Evolutionary conservation across 306 rosid genomes (phyloP).

Genomic region (Vachellia collinsii): DNA sequence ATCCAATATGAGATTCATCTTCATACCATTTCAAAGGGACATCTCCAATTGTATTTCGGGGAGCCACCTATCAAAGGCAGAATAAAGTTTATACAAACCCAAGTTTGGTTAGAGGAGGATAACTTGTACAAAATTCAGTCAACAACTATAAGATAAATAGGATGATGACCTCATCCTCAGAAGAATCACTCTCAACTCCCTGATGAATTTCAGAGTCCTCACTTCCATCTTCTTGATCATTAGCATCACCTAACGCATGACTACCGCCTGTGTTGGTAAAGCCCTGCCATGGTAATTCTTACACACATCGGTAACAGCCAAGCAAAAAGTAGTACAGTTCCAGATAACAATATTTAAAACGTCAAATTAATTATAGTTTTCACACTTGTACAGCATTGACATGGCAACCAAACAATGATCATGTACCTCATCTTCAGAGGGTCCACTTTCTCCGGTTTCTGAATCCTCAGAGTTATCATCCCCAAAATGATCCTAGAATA

Average conservation of each 20-base stretch:
- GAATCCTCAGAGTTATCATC: slow-evolving; percentile 33
- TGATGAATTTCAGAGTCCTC: slow-evolving; percentile 52
- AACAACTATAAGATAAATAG: neutral
- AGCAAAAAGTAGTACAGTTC: slow-evolving; percentile 2
- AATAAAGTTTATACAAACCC: neutral
- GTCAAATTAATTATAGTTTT: neutral
- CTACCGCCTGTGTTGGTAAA: slow-evolving; percentile 25
- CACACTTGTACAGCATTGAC: neutral
- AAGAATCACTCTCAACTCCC: slow-evolving; percentile 83
- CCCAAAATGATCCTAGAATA: neutral
- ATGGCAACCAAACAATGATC: neutral
- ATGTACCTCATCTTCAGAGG: slow-evolving; percentile 52
- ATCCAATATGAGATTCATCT: slow-evolving; percentile 92
- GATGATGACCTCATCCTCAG: slow-evolving; percentile 85
- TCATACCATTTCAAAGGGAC: slow-evolving; percentile 87
- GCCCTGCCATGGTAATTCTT: slow-evolving; percentile 50
- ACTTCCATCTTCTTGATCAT: slow-evolving; percentile 43
- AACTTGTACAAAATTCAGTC: neutral
- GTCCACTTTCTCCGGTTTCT: slow-evolving; percentile 34
- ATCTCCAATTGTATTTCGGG: slow-evolving; percentile 85
- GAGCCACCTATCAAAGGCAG: slow-evolving; percentile 61
- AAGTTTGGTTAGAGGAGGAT: neutral
- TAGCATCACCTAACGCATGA: neutral
- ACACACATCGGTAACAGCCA: slow-evolving; percentile 1
- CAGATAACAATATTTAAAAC: neutral